phyloP scores from a whole-genome alignment of 2,329 filamentous ascomycete genomes.

The Chaetomium globosum region DNA sequence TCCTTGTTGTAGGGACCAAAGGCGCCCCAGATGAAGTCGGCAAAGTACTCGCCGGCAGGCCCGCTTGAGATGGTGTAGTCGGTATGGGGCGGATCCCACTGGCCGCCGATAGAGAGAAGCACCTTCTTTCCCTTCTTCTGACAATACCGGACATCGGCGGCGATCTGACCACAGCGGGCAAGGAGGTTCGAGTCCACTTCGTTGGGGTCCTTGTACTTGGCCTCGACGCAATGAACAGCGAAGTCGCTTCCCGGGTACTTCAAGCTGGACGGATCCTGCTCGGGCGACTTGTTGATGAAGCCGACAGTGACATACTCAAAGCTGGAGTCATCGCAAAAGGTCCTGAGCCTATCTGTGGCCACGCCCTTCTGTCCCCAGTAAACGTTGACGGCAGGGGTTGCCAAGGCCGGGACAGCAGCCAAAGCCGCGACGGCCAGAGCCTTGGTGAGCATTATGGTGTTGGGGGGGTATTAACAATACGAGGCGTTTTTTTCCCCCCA shows the following conservation, averaged over 20 bases:
- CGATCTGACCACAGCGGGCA: slow-evolving; percentile 41
- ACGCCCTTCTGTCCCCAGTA: slow-evolving; percentile 42
- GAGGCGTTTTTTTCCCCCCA: too few relatives aligned
- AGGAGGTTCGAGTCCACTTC: slow-evolving; percentile 41
- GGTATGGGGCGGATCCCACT: slow-evolving; percentile 32
- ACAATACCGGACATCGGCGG: slow-evolving; percentile 49
- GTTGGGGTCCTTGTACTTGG: slow-evolving; percentile 39
- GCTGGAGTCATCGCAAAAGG: slow-evolving; percentile 41
- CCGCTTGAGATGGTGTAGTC: slow-evolving; percentile 44
- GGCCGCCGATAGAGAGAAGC: slow-evolving; percentile 65
- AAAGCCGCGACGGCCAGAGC: slow-evolving; percentile 37
- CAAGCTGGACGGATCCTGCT: slow-evolving; percentile 40
- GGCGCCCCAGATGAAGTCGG: slow-evolving; percentile 44
- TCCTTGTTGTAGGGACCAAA: slow-evolving; percentile 43
- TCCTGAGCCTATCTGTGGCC: slow-evolving; percentile 32
- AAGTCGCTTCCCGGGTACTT: slow-evolving; percentile 47
- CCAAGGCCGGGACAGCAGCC: slow-evolving; percentile 36
- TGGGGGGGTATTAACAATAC: slow-evolving; percentile 29
- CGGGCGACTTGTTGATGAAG: slow-evolving; percentile 47
- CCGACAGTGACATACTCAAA: slow-evolving; percentile 48
- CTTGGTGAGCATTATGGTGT: slow-evolving; percentile 37
- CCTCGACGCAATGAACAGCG: slow-evolving; percentile 43
- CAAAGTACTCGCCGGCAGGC: slow-evolving; percentile 42
- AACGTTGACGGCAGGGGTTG: slow-evolving; percentile 38
- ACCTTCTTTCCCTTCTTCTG: slow-evolving; percentile 64